Percentiles rank a stretch among this genome's conserved stretches.
phyloP scores from a whole-genome alignment of 1,139 yeast genomes.

The Wickerhamiella pararugosa region DNA sequence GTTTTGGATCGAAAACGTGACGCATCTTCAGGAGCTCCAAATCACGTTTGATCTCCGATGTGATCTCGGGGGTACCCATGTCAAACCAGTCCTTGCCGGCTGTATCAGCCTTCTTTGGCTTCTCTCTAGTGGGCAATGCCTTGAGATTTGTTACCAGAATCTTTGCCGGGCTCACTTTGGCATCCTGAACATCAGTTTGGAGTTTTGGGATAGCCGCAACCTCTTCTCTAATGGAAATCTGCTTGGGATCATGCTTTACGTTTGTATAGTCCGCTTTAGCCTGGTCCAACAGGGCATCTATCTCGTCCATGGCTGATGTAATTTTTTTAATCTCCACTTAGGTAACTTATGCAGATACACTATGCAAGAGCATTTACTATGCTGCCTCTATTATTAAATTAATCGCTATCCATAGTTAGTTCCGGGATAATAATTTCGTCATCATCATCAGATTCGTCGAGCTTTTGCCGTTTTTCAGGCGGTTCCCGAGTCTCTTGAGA shows the following conservation, averaged over 20 bases:
- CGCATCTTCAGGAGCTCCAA: constrained; percentile 67
- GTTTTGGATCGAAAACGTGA: constrained; percentile 84
- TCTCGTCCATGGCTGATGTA: constrained; percentile 4
- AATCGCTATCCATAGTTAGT: constrained; percentile 16
- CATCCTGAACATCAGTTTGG: constrained; percentile 4
- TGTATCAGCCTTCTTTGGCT: constrained; percentile 22
- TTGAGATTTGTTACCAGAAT: constrained; percentile 4
- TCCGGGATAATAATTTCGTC: constrained; percentile 16
- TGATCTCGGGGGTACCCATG: constrained; percentile 66
- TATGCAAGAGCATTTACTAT: not conserved
- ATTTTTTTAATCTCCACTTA: not conserved
- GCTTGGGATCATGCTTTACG: not conserved
- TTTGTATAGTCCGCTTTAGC: not conserved
- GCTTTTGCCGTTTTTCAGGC: constrained; percentile 1
- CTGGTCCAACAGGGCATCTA: not conserved
- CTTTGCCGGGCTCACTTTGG: constrained; percentile 7
- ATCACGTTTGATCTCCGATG: constrained; percentile 62
- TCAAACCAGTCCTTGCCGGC: constrained; percentile 67
- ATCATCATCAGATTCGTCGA: constrained; percentile 9
- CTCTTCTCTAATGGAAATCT: not conserved
- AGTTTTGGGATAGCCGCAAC: constrained; percentile 4
- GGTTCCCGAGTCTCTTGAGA: not conserved
- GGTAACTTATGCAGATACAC: too few species aligned
- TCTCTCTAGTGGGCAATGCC: constrained; percentile 15
- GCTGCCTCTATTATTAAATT: not conserved